Evolutionary conservation across 352 stramenopile genomes (phyloP).

Genomic region (Phytophthora palmivora): DNA sequence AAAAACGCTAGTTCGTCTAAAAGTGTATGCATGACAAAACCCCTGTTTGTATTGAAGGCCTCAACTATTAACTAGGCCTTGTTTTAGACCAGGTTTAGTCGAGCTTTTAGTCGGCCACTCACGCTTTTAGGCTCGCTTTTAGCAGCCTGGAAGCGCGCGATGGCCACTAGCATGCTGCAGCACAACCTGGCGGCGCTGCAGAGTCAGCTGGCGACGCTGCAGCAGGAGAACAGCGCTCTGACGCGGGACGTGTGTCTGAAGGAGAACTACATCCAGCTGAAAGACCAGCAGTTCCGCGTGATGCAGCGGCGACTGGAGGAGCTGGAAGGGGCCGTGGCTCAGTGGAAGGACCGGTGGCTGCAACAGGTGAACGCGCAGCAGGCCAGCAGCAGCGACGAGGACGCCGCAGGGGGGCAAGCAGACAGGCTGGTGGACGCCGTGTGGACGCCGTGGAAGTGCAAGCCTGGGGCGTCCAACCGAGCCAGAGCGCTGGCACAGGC

Average conservation of each 20-base stretch:
- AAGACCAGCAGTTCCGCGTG: conserved; percentile 78
- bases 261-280: conserved; percentile 77
- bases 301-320: conserved; percentile 78
- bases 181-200: no score
- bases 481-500: conserved; percentile 46
- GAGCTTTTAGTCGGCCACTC: no score
- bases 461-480: conserved; percentile 14
- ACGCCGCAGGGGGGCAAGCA: no score
- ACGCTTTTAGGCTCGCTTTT: no score
- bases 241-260: conserved; percentile 73
- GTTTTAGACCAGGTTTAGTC: no score
- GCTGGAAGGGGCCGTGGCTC: conserved; percentile 55
- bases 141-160: no score
- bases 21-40: no score
- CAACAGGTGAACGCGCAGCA: conserved; percentile 51
- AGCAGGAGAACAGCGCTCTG: conserved; percentile 65
- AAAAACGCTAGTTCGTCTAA: no score
- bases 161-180: no score
- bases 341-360: conserved; percentile 76
- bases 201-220: conserved; percentile 62
- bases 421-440: conserved; percentile 18
- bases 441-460: conserved; percentile 51
- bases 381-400: conserved; percentile 13
- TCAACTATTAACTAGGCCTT: no score
- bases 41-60: no score